Evolutionary conservation across 352 stramenopile genomes (phyloP), one percentile per base, ranked within the genome.

Genomic region (Pythium aphanidermatum): DNA sequence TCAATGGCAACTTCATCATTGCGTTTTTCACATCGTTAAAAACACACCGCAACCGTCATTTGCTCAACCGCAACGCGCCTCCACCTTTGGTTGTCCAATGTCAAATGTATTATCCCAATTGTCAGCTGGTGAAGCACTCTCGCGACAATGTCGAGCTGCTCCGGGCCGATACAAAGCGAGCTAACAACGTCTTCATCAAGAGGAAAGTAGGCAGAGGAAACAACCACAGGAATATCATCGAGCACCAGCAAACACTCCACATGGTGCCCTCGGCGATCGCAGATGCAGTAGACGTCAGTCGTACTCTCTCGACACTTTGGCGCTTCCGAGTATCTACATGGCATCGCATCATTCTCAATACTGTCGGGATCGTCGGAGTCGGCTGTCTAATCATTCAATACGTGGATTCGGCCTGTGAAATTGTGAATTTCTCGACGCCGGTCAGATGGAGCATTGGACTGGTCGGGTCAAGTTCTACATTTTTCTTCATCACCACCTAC

Each of bases 1-100:
- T 55, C 46, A 43, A 42, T 17, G 28, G 47, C 28, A 55, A 55
- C 38, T 49, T 55, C 31, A 55, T 49, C 47, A 20, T 55, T 39
- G 47, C 47, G 8, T 55, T 55, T 28, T 55, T 48, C 38, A 55
- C 47, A 31, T 34, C 20, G 29, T 23, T 44, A 37, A 55, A 55
- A 39, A 42, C 31, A 23, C 47, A 55, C 14, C 31, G 47, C 16
- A 55, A 55, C 28, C 47, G 47, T 29, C 47, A 48, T 25, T 55
- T 48, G 37, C 47, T 55, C n/a, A n/a, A n/a, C n/a, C n/a, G n/a
- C n/a, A n/a, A n/a, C n/a, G n/a, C n/a, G n/a, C n/a, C n/a, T n/a
- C n/a, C n/a, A n/a, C n/a, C n/a, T n/a, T n/a, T n/a, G n/a, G n/a
- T 55, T 25, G 38, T 55, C 13, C 47, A 49, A 21, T 55, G 47